Conservation (phyloP, 129 eudicot species). For the Erigeron canadensis region DNA sequence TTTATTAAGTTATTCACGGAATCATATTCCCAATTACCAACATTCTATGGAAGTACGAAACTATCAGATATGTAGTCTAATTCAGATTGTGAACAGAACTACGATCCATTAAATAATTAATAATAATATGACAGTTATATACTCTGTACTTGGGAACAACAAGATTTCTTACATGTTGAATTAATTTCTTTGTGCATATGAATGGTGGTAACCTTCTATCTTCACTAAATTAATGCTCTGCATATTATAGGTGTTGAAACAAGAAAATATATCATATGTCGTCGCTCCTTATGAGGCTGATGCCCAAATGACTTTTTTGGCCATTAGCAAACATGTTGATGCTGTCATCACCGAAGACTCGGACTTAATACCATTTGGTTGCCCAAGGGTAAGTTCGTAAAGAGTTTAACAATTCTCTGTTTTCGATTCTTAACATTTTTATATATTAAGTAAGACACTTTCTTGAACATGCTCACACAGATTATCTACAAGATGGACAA, state of each 20-base stretch:
- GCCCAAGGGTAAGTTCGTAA: constrained; percentile 70
- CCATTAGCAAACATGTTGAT: constrained; percentile 78
- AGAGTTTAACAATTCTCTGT: constrained; percentile 9
- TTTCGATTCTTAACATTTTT: constrained; percentile 11
- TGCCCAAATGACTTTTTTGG: constrained; percentile 97
- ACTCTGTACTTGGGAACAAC: neutral
- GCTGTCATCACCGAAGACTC: constrained; percentile 99
- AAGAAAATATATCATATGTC: constrained; percentile 64
- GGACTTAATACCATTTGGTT: constrained; percentile 91
- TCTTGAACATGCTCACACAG: constrained; percentile 30
- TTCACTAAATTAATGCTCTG: neutral
- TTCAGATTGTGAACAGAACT: constrained; percentile 1
- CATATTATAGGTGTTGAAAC: constrained; percentile 66
- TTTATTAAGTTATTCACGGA: neutral
- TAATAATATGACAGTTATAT: neutral
- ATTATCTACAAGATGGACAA: constrained; percentile 98
- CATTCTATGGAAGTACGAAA: neutral
- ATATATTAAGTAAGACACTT: constrained; percentile 8
- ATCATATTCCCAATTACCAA: constrained; percentile 5
- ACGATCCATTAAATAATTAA: neutral
- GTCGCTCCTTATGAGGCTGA: constrained; percentile 99
- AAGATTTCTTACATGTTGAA: neutral
- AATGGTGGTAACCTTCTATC: neutral
- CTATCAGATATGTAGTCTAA: constrained; percentile 13
- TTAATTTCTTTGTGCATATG: constrained; percentile 1